These are phyloP conservation scores for Fagopyrum esculentum DNA, from an alignment of 148 eudicot genomes.

Conservation along the genomic window DNA sequence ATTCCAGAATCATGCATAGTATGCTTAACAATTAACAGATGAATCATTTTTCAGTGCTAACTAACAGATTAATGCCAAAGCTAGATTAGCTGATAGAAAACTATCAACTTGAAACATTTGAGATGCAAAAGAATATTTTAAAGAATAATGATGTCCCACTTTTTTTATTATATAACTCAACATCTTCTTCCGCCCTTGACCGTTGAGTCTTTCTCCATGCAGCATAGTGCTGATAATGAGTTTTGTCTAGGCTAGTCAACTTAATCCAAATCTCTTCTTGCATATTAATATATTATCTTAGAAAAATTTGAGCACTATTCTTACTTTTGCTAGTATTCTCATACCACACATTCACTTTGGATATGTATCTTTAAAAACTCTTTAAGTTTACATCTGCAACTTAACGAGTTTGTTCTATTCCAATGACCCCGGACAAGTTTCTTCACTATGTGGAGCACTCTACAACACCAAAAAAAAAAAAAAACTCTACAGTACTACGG, in stretches of 20 bases:
- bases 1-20: background rate
- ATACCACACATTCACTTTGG: background rate
- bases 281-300: too few relatives aligned
- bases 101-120: background rate
- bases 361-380: background rate
- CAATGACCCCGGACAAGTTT: background rate
- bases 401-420: too few relatives aligned
- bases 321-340: background rate
- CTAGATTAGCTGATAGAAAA: constrained; percentile 1
- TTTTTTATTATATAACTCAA: background rate
- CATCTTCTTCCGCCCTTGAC: background rate
- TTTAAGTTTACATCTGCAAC: background rate
- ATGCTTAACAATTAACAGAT: background rate
- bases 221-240: background rate
- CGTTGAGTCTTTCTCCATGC: background rate
- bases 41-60: background rate
- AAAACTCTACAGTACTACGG: background rate
- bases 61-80: background rate
- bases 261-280: background rate
- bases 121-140: background rate
- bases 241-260: background rate
- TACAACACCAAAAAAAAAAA: background rate
- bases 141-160: background rate
- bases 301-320: background rate
- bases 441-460: background rate